phyloP scores from a whole-genome alignment of 2,329 filamentous ascomycete genomes.

The Pezicula rhizophila region DNA sequence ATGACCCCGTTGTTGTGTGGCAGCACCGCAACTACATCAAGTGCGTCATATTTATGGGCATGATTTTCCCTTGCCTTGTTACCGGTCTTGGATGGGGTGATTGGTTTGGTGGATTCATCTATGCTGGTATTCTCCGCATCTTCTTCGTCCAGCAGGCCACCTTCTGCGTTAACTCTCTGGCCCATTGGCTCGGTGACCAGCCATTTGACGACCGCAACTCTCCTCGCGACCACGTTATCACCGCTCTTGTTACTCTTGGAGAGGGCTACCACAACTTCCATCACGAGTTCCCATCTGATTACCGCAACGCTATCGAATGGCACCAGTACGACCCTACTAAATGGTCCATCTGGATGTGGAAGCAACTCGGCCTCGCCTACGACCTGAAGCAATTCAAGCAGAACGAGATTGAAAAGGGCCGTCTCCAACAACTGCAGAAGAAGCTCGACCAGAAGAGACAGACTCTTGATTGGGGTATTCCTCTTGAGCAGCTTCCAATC shows the following conservation, averaged over 20 bases:
- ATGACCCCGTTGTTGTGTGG: slow-evolving; percentile 79
- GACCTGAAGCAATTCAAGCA: slow-evolving; percentile 86
- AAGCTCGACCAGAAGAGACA: slow-evolving; percentile 84
- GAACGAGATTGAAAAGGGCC: slow-evolving; percentile 91
- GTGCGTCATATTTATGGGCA: slow-evolving; percentile 69
- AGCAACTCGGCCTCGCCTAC: slow-evolving; percentile 76
- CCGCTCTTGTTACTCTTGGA: slow-evolving; percentile 76
- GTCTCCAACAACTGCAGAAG: slow-evolving; percentile 84
- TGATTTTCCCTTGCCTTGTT: slow-evolving; percentile 69
- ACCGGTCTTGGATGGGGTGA: slow-evolving; percentile 76
- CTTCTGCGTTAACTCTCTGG: slow-evolving; percentile 87
- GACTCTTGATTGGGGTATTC: slow-evolving; percentile 78
- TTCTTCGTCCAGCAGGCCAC: slow-evolving; percentile 90
- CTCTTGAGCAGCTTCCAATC: slow-evolving; percentile 78
- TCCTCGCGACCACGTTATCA: slow-evolving; percentile 81
- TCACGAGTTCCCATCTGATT: slow-evolving; percentile 89
- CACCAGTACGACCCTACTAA: slow-evolving; percentile 90
- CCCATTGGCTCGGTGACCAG: slow-evolving; percentile 88
- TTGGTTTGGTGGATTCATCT: slow-evolving; percentile 76
- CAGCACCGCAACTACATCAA: slow-evolving; percentile 85
- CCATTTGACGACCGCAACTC: slow-evolving; percentile 91
- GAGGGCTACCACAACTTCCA: slow-evolving; percentile 96
- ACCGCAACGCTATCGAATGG: slow-evolving; percentile 88
- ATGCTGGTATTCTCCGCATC: slow-evolving; percentile 78
- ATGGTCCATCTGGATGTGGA: slow-evolving; percentile 81